Evolutionary conservation across 1,284 basidiomycete genomes (phyloP).

Genomic region (Trichosporon sp.): DNA sequence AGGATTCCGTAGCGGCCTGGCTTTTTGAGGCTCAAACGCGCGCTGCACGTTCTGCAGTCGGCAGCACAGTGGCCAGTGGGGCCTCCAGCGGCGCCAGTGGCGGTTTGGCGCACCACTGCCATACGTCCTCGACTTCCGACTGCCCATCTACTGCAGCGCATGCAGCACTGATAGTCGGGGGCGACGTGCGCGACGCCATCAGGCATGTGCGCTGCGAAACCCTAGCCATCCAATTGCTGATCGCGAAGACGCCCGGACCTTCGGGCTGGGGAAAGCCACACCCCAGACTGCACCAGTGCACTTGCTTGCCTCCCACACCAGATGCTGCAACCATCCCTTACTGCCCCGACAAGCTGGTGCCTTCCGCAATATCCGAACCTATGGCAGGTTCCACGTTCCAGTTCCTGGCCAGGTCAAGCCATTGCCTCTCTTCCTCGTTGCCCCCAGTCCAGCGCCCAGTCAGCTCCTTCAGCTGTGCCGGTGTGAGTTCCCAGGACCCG

Average conservation of each 20-base stretch:
- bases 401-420: slow-evolving; percentile 16
- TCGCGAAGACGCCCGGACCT: not conserved
- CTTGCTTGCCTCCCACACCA: not conserved
- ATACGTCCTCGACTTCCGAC: too few relatives aligned
- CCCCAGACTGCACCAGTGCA: not conserved
- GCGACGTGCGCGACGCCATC: not conserved
- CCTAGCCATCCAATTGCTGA: not conserved
- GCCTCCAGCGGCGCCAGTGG: not conserved
- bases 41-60: not conserved
- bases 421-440: slow-evolving; percentile 4
- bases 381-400: slow-evolving; percentile 19
- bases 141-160: too few relatives aligned
- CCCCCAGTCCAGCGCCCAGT: slow-evolving; percentile 8
- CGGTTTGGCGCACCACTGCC: not conserved
- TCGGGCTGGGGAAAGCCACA: not conserved
- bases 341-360: not conserved
- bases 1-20: not conserved
- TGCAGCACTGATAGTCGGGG: not conserved
- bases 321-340: not conserved
- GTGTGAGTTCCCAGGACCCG: slow-evolving; percentile 17
- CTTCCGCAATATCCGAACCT: not conserved
- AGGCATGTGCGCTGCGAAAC: not conserved
- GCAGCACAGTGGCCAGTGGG: not conserved
- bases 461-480: slow-evolving; percentile 12
- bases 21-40: not conserved